These are phyloP conservation scores for Pezicula rhizophila DNA, from an alignment of 2,329 filamentous ascomycete genomes.

Conservation along the genomic window DNA sequence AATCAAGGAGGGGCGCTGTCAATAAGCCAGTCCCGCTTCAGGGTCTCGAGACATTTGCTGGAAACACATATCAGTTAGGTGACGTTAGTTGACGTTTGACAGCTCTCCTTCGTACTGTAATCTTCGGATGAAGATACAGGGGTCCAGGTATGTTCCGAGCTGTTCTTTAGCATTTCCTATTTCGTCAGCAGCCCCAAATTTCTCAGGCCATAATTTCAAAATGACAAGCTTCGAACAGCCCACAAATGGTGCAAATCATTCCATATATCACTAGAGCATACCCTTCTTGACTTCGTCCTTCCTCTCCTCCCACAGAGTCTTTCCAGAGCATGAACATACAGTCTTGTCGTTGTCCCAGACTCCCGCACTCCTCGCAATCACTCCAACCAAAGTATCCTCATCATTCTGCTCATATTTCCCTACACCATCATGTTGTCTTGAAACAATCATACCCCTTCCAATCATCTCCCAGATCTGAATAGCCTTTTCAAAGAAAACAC, in stretches of 20 bases:
- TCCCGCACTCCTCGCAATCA: slow-evolving; percentile 92
- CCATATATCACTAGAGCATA: slow-evolving; percentile 51
- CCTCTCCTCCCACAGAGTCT: slow-evolving; percentile 97
- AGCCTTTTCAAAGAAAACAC: slow-evolving; percentile 72
- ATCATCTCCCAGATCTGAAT: slow-evolving; percentile 96
- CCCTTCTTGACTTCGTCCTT: slow-evolving; percentile 83
- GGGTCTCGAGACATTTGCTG: slow-evolving; percentile 11
- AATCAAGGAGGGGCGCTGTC: neutral
- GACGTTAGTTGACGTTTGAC: slow-evolving; percentile 15
- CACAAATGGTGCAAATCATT: neutral
- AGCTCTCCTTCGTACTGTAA: slow-evolving; percentile 5
- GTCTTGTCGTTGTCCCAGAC: slow-evolving; percentile 99
- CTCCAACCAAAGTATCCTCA: slow-evolving; percentile 79
- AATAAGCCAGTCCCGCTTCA: neutral
- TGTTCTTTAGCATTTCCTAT: slow-evolving; percentile 11
- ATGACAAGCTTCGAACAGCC: neutral
- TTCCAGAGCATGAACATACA: slow-evolving; percentile 94
- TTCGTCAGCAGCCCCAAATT: slow-evolving; percentile 2
- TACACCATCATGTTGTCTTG: slow-evolving; percentile 55
- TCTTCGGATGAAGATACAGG: slow-evolving; percentile 8
- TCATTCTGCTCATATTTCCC: slow-evolving; percentile 64
- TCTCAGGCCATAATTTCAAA: slow-evolving; percentile 8
- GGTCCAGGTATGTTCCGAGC: neutral
- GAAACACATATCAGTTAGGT: slow-evolving; percentile 16
- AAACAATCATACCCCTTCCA: slow-evolving; percentile 84